Percentiles rank a stretch among this genome's conserved stretches.
Conservation (phyloP, 2,329 filamentous ascomycete genomes). For the Ascochyta clinopodiicola region DNA sequence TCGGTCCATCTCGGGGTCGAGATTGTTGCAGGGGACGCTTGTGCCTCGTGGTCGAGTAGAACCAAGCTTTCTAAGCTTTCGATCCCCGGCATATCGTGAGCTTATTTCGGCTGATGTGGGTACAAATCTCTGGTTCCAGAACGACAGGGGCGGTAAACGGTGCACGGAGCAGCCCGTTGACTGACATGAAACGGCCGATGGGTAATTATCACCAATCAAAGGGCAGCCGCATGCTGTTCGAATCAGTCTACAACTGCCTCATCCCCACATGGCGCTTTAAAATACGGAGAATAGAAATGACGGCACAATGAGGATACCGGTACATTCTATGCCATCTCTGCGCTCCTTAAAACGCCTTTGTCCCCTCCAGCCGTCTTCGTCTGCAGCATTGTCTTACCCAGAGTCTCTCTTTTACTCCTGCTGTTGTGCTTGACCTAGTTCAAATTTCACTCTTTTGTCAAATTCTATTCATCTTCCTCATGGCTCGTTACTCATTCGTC, state of each 20-base stretch:
- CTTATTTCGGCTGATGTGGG: neutral
- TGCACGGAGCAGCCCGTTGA: neutral
- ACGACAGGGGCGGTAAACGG: too few species aligned
- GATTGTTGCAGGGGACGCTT: neutral
- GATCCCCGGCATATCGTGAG: neutral
- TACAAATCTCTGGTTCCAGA: neutral
- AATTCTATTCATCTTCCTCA: neutral
- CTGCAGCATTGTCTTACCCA: neutral
- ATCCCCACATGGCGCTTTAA: too few species aligned
- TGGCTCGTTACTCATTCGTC: conserved; percentile 3
- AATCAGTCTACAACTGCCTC: too few species aligned
- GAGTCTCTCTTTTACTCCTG: neutral
- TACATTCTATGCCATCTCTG: too few species aligned
- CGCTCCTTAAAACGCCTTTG: too few species aligned
- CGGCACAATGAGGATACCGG: too few species aligned
- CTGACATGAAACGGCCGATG: neutral
- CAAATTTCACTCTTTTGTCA: neutral
- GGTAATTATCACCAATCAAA: too few species aligned
- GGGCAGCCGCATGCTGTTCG: too few species aligned
- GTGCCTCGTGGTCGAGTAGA: neutral
- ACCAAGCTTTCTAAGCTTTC: neutral
- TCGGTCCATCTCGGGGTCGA: too few species aligned
- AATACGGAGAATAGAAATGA: too few species aligned
- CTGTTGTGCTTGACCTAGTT: neutral
- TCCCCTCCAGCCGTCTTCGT: too few species aligned